Evolutionary conservation across 1,284 basidiomycete species (phyloP).

Genomic region (Grifola frondosa): DNA sequence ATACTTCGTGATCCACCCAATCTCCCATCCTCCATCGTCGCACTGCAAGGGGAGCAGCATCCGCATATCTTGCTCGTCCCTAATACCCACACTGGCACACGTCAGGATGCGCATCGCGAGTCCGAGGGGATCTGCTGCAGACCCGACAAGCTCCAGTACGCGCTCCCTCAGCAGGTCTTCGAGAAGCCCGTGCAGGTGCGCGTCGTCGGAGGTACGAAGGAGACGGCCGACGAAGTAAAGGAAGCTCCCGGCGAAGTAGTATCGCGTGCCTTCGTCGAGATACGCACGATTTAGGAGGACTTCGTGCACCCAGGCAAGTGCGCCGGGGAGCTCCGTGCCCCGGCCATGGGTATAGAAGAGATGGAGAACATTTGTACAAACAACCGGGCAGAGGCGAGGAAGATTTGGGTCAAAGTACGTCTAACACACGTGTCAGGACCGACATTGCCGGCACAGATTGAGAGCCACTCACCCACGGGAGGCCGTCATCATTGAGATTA

Average conservation of each 20-base stretch:
- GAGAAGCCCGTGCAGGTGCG: conserved; percentile 35
- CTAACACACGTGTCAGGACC: conserved; percentile 20
- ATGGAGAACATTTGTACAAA: conserved; percentile 48
- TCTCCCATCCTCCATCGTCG: conserved; percentile 44
- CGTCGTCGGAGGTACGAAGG: conserved; percentile 34
- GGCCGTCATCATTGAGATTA: conserved; percentile 43
- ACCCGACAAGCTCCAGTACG: conserved; percentile 44
- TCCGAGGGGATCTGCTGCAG: conserved; percentile 39
- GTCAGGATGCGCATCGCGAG: conserved; percentile 45
- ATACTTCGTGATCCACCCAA: conserved; percentile 44
- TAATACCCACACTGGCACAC: conserved; percentile 22
- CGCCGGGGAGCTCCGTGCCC: conserved; percentile 40
- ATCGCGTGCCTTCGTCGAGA: conserved; percentile 48
- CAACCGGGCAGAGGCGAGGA: conserved; percentile 34
- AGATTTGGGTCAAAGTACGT: conserved; percentile 45
- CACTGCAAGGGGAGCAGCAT: conserved; percentile 39
- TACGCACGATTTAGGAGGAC: conserved; percentile 48
- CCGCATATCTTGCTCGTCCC: conserved; percentile 38
- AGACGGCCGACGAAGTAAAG: conserved; percentile 49
- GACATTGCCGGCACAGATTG: background rate
- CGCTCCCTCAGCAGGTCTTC: conserved; percentile 39
- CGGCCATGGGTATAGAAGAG: conserved; percentile 49
- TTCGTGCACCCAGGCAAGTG: conserved; percentile 45
- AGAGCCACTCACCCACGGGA: conserved; percentile 35
- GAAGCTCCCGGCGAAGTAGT: conserved; percentile 50